Conservation (phyloP, 306 rosid species). For the Casuarina cunninghamiana region DNA sequence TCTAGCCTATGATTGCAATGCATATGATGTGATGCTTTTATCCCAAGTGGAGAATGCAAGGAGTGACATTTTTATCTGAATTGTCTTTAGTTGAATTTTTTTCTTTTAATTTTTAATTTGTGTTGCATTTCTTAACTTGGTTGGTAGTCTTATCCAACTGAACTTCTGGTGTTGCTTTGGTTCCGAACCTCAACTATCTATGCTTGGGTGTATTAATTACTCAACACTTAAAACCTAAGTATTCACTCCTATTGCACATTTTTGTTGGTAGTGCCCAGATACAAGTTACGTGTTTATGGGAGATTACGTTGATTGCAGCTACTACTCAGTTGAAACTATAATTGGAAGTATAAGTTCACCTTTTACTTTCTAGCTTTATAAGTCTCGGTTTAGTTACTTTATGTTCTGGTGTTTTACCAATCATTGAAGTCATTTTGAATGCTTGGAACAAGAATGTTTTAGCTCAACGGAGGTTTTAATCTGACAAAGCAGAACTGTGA, state of each 20-base stretch:
- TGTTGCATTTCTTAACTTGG: neutral
- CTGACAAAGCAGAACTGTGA: neutral
- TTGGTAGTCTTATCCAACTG: neutral
- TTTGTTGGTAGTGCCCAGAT: conserved; percentile 72
- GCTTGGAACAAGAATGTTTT: conserved; percentile 3
- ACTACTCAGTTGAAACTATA: conserved; percentile 95
- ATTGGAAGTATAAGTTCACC: conserved; percentile 51
- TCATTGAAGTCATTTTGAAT: conserved; percentile 1
- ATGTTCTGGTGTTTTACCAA: neutral
- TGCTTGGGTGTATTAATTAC: conserved; percentile 8
- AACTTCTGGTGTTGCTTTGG: neutral
- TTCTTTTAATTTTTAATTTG: neutral
- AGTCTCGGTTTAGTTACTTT: neutral
- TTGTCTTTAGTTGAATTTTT: neutral
- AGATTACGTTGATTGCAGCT: conserved; percentile 39
- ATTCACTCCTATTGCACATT: conserved; percentile 31
- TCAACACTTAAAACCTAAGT: conserved; percentile 6
- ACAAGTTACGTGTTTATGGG: too few species aligned
- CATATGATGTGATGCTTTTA: neutral
- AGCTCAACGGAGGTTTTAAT: neutral
- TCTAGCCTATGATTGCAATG: neutral
- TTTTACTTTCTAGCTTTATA: conserved; percentile 6
- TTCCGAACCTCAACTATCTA: neutral
- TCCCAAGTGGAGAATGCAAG: neutral
- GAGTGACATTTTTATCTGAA: neutral